Base-by-base conservation (phyloP, 768 basidiomycete genomes). In the Amanita exitialis region DNA sequence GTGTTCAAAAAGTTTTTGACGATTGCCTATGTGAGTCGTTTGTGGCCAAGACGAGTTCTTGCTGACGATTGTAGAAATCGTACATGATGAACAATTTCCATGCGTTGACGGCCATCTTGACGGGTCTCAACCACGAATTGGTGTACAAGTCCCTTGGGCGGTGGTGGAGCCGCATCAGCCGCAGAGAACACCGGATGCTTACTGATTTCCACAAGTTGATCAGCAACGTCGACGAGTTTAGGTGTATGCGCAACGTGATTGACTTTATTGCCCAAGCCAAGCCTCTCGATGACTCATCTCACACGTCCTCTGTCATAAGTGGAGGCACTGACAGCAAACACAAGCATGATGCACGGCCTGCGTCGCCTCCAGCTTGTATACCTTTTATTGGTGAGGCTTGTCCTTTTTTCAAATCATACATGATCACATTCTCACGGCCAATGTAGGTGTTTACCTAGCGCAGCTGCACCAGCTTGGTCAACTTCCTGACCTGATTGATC, bases 1-100 rank as follows among this genome's bases (percentile, higher is more conserved):
- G 67, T 96, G 16, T 77, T 89, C 44, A 70, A 69, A 52, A 93
- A 91, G 67, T 85, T 95, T 62, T 82, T 94, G 54, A 81, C 89
- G 37, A 70, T 95, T 51, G 92, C 92, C 35, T 90, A 82, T 75
- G 90, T 91, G 57, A 62, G 83, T 69, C 15, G 34, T 54, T 30
- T 39, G 18, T 9, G 6, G 8, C n/a, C 12, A 8, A 16, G 10
- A 1, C 6, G 20, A 15, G 18, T 16, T 1, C 23, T 30, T 21
- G 34, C 20, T 56, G 10, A 50, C 51, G 15, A 8, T 27, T 4
- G 15, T 61, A 94, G 91, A 90, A 90, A 80, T 81, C 81, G 27
- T 94, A 90, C 62, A 66, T 70, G 16, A 71, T 83, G 53, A 83
- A 77, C 61, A 93, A 86, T 68, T 90, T 86, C 66, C 79, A 81